Evolutionary conservation across 2,329 filamentous ascomycete genomes (phyloP).

Genomic region (Hypoxylon sp.): DNA sequence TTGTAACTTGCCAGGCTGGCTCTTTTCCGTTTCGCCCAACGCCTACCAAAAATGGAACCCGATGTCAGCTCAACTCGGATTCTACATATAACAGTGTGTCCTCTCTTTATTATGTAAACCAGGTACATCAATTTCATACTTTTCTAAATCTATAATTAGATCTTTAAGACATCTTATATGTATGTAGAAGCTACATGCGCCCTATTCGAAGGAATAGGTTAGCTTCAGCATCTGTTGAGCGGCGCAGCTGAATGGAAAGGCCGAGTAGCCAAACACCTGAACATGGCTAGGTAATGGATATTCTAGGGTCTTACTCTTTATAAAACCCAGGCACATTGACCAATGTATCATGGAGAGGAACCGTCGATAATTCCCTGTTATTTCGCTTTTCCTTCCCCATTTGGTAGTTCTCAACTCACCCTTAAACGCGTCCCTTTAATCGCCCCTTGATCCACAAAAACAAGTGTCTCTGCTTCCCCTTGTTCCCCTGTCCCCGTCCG

Average conservation of each 20-base stretch:
- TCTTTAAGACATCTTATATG: background rate
- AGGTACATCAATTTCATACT: background rate
- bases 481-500: background rate
- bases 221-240: background rate
- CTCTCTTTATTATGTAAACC: background rate
- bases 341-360: constrained; percentile 3
- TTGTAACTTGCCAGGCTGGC: too few relatives aligned
- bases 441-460: constrained; percentile 4
- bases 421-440: background rate
- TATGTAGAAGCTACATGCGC: background rate
- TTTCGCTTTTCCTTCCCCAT: constrained; percentile 16
- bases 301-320: constrained; percentile 3
- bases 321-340: constrained; percentile 5
- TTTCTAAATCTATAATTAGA: background rate
- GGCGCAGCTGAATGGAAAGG: background rate
- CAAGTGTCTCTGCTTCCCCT: constrained; percentile 1
- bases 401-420: constrained; percentile 6
- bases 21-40: too few relatives aligned
- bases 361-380: constrained; percentile 10
- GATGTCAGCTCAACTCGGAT: too few relatives aligned
- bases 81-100: too few relatives aligned
- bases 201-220: constrained; percentile 1
- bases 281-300: background rate
- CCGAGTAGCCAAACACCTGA: background rate
- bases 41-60: too few relatives aligned